Evolutionary conservation across 176 grass and related monocot genomes (phyloP), one percentile per base, ranked within the genome.

Genomic region (Avena atlantica): DNA sequence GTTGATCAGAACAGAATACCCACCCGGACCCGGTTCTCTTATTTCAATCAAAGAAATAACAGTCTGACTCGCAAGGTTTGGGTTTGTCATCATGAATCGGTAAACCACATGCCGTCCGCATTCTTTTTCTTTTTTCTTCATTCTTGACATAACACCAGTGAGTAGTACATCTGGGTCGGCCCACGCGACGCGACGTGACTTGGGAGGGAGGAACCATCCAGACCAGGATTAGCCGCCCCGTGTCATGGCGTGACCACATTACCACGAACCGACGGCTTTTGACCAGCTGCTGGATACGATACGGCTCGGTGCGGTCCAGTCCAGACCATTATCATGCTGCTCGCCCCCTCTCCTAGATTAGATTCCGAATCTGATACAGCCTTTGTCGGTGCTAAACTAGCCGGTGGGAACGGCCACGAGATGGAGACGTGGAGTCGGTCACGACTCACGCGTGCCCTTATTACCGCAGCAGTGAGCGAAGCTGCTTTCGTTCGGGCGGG

Each of bases 391-490:
- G 78, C 40, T 78, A 79, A 37, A 24, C 11, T 27, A 3, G 67
- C 55, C 63, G 73, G 80, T 49, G 62, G 58, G 51, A 53, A 52
- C 63, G 78, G 49, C 34, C 34, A 16, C 24, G 11, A 34, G 27
- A 59, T 53, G 13, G 21, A 58, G 34, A 42, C 34, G 53, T 36
- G 12, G 31, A 29, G 74, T 19, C 40, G 40, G 40, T 42, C 40
- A 42, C 40, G 40, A 6, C 31, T 34, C 31, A 34, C 31, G 31
- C 31, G 31, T 2, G 31, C 31, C 31, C 75, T 78, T 70, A 70
- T 78, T 70, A 70, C 14, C 66, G 66, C 58, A 66, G 60, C 56
- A 81, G 69, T 74, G 85, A 87, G 70, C 86, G 47, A 55, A 82
- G 78, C 45, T n/a, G 44, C 29, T 27, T 57, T 1, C 10, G 56